Base-by-base conservation (phyloP, 2,329 filamentous ascomycete species). In the Ophiostoma sp. region DNA sequence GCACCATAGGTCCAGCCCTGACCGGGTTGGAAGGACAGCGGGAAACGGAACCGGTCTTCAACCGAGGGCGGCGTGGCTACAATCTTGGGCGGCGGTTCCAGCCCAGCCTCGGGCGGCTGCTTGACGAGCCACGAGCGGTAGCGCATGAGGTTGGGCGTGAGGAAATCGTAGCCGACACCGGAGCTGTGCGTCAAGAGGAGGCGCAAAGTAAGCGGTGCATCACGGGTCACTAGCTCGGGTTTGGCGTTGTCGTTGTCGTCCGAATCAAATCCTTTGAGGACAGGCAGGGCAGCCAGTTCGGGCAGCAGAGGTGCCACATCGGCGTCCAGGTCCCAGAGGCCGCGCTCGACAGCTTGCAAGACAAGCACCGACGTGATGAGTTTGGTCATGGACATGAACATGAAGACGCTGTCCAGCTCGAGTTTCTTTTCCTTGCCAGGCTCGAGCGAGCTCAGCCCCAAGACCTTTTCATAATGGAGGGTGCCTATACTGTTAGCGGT, bases 311-410 rank as follows among this genome's bases (percentile, higher is more conserved):
- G 42, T 1, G 73, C 78, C 0, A 88, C 78, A 76, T 87, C 85
- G 12, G 84, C 83, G 52, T 86, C 84, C 0, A 88, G 79, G 2
- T 76, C 79, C 9, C 87, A 76, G 8, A 83, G 78, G 1, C 84
- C 84, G 6, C 81, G 79, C 59, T 88, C 85, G 52, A 88, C 83
- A 39, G 84, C 80, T 74, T 87, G 85, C 50, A 88, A 77, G 3
- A 81, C 80, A 3, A 83, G 81, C 68, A 88, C 81, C 39, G 82
- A 80, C 1, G 86, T 84, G 31, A 87, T 71, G 15, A 89, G 80
- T 76, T 84, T 84, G 57, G 81, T 80, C 76, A 81, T 79, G 45
- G 82, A 83, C 33, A 80, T 80, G 36, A 83, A 72, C 55, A 76
- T 75, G 69, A 83, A 77, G 70, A 81, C 79, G 36, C 79, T 80